Evolutionary conservation across 352 stramenopile species (phyloP).

Genomic region (Phytopythium vexans): DNA sequence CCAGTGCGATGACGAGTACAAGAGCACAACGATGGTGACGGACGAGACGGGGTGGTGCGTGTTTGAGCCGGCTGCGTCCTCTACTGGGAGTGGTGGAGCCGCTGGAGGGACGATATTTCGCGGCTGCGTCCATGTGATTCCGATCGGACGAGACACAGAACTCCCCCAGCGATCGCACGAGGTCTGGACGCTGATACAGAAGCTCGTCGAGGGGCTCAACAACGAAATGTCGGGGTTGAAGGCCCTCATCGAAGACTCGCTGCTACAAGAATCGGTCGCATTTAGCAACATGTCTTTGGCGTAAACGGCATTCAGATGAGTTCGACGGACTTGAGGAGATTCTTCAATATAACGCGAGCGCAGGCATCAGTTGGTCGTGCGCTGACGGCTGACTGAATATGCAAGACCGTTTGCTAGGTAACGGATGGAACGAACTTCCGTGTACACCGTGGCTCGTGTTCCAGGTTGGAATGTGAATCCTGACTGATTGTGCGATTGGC

Average conservation of each 20-base stretch:
- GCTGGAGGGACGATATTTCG: neutral
- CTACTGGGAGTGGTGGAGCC: no score
- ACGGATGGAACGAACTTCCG: no score
- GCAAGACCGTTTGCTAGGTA: no score
- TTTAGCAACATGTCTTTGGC: no score
- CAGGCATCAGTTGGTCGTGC: neutral
- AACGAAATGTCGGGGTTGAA: neutral
- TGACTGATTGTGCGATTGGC: no score
- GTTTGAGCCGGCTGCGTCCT: neutral
- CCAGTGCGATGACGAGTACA: neutral
- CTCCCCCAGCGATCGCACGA: neutral
- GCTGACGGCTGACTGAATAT: neutral
- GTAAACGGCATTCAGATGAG: no score
- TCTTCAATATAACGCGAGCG: neutral
- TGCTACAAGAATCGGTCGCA: neutral
- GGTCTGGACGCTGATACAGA: neutral
- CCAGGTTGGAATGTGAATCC: no score
- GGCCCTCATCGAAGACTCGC: neutral
- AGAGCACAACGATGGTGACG: constrained; percentile 2
- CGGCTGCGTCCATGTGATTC: neutral
- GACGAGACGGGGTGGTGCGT: constrained; percentile 7
- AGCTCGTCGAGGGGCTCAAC: neutral
- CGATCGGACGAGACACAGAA: neutral
- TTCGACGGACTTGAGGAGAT: no score
- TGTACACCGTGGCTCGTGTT: no score